Evolutionary conservation across 208 protist species (phyloP).

Genomic region (Crithidia thermophila): DNA sequence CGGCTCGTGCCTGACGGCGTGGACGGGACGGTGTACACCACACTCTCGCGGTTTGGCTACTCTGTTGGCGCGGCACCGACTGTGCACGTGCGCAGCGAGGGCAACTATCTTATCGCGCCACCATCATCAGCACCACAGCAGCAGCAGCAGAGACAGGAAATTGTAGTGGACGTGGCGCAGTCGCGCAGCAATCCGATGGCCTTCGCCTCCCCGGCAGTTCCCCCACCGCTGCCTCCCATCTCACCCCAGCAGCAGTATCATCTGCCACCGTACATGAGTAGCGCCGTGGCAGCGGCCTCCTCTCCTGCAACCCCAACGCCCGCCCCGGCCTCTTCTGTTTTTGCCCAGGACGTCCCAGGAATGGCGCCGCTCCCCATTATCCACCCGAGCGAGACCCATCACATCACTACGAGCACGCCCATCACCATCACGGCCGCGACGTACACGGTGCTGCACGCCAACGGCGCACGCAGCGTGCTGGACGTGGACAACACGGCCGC

Average conservation of each 20-base stretch:
- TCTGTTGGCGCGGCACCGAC: neutral
- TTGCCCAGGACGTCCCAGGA: constrained; percentile 9
- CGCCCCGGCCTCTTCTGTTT: neutral
- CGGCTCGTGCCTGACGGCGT: constrained; percentile 26
- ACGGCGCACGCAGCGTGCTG: constrained; percentile 18
- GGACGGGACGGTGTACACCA: constrained; percentile 23
- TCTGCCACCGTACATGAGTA: too few relatives aligned
- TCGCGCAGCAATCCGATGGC: constrained; percentile 22
- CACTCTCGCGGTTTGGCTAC: constrained; percentile 22
- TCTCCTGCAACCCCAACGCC: too few relatives aligned
- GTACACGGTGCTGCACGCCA: constrained; percentile 35
- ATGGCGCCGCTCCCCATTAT: constrained; percentile 57
- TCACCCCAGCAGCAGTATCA: too few relatives aligned
- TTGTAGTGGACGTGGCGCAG: constrained; percentile 16
- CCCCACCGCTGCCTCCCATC: neutral
- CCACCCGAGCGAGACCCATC: constrained; percentile 37
- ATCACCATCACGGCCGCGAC: constrained; percentile 48
- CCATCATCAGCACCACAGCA: neutral
- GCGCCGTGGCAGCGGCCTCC: too few relatives aligned
- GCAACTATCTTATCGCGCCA: neutral
- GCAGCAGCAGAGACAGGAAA: constrained; percentile 7
- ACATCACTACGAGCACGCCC: constrained; percentile 57
- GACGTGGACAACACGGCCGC: constrained; percentile 21
- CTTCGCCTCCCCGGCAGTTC: neutral
- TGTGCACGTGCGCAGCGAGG: neutral